phyloP scores from a whole-genome alignment of 164 flowering plant genomes.

The Piper longum region DNA sequence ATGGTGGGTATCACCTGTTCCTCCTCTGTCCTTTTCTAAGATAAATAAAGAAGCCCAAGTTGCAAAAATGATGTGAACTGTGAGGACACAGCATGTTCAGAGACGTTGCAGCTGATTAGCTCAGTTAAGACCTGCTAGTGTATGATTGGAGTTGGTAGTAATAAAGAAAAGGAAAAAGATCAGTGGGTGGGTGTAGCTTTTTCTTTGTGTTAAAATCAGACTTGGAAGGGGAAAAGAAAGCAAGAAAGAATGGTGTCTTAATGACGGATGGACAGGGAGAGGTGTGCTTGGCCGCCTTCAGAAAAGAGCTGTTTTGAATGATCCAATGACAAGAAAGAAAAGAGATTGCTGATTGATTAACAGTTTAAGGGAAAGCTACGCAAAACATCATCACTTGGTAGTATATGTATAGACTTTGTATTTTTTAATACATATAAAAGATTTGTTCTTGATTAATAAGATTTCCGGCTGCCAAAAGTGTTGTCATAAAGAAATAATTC shows the following conservation, averaged over 20 bases:
- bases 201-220: not conserved
- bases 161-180: not conserved
- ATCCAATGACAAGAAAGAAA: constrained; percentile 1
- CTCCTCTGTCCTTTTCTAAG: too few relatives aligned
- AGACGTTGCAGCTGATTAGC: not conserved
- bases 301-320: not conserved
- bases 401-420: not conserved
- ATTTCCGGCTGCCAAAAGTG: too few relatives aligned
- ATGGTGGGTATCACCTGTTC: too few relatives aligned
- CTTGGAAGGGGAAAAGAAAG: not conserved
- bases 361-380: not conserved
- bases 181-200: not conserved
- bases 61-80: not conserved
- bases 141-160: not conserved
- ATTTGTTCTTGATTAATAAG: too few relatives aligned
- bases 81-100: not conserved
- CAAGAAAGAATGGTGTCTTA: not conserved
- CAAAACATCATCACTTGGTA: not conserved
- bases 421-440: too few relatives aligned
- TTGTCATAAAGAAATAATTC: too few relatives aligned
- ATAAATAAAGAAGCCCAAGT: not conserved
- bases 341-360: not conserved
- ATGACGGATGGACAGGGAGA: not conserved
- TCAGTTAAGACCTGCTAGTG: not conserved
- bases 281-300: not conserved